These are phyloP conservation scores for Leucaena leucocephala DNA, from an alignment of 306 rosid genomes.

Conservation along the genomic window DNA sequence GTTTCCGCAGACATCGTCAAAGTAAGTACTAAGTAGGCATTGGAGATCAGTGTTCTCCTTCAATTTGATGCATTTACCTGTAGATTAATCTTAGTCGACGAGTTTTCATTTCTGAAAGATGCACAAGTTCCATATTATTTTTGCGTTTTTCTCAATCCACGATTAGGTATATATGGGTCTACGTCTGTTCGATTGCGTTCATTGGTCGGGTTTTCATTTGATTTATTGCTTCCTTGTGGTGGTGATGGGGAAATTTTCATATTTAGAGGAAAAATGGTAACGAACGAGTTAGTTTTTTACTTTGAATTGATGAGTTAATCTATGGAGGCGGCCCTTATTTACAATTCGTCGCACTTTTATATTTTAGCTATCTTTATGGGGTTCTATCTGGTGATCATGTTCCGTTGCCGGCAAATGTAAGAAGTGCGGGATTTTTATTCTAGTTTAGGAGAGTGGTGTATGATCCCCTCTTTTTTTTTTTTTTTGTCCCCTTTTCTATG, in stretches of 20 bases:
- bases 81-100: neutral
- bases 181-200: neutral
- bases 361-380: neutral
- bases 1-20: constrained; percentile 9
- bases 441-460: neutral
- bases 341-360: neutral
- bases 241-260: neutral
- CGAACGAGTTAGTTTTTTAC: neutral
- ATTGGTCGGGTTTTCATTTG: neutral
- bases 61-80: neutral
- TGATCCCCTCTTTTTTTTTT: neutral
- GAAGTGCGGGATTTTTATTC: neutral
- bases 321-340: neutral
- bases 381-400: neutral
- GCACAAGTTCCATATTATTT: neutral
- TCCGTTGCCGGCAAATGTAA: neutral
- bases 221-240: neutral
- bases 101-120: neutral
- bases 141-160: neutral
- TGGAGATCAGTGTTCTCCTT: neutral
- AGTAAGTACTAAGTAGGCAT: constrained; percentile 24
- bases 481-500: neutral
- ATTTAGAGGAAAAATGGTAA: neutral
- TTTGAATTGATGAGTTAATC: neutral
- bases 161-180: neutral